Base-by-base conservation (phyloP, 1,284 basidiomycete species). In the Heliocybe sulcata region DNA sequence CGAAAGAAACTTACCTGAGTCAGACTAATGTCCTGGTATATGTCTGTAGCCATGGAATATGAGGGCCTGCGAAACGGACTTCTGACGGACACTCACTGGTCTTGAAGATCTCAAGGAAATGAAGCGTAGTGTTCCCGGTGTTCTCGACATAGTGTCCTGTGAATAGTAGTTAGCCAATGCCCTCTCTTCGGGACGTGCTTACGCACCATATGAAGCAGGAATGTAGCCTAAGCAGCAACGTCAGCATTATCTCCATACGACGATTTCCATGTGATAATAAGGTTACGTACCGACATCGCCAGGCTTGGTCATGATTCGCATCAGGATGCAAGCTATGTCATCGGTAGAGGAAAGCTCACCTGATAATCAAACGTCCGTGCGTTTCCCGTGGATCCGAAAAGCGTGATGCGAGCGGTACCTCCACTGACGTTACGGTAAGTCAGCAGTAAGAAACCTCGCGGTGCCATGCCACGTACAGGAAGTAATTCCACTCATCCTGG, bases 131-230 rank as follows among this genome's bases (percentile, higher is more conserved):
- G 60, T 85, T 82, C 6, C 85, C 85, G 16, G 74, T 82, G 62
- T 87, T 87, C 69, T 89, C 83, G n/a, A 87, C 75, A 60, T 83
- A 87, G 63, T 87, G 85, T 2, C 81, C 81, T 76, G 58, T 45
- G 22, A 54, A 29, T 27, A 50, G 45, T 27, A 23, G 4, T 19
- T 16, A 51, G 22, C 1, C 14, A 27, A 53, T 2, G 9, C 14
- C 20, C 22, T 16, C 16, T 8, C 25, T n/a, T 8, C 25, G 47
- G 26, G 12, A 31, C n/a, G 16, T 20, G 35, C 16, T 6, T 8
- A 54, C 68, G 57, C 54, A 75, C 80, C 82, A 66, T 77, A 78
- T 1, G 76, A 72, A 16, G 77, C 73, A n/a, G 82, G 81, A 50
- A 85, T 75, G 58, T 82, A 84, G 27, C 77, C 75, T 75, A 53